Conservation (phyloP, 192 early-diverging fungal species). For the Mortierella alpina region DNA sequence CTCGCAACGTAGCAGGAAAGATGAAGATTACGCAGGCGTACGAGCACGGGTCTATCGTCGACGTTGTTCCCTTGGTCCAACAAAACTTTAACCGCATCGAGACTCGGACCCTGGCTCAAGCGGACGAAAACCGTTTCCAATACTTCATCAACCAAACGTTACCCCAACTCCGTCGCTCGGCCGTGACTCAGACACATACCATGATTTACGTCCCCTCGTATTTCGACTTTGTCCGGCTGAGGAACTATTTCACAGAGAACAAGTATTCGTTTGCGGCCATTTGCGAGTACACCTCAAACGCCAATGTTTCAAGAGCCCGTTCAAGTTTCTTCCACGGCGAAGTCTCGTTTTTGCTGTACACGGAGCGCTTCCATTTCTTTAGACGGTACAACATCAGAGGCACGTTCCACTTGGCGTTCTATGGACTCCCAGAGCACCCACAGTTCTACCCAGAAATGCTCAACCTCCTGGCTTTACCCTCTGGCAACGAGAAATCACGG, state of each 20-base stretch:
- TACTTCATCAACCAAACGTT: conserved; percentile 79
- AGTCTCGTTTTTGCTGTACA: conserved; percentile 81
- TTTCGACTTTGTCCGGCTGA: conserved; percentile 95
- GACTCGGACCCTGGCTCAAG: conserved; percentile 63
- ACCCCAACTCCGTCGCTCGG: conserved; percentile 66
- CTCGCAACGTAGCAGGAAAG: conserved; percentile 75
- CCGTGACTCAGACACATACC: conserved; percentile 69
- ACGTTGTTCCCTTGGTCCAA: conserved; percentile 82
- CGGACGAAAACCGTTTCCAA: conserved; percentile 84
- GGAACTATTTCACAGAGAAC: conserved; percentile 87
- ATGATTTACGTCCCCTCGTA: conserved; percentile 93
- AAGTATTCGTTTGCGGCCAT: conserved; percentile 81
- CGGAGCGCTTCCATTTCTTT: conserved; percentile 98
- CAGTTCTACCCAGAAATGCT: conserved; percentile 92
- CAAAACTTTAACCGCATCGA: conserved; percentile 86
- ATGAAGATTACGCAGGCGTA: conserved; percentile 72
- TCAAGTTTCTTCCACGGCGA: conserved; percentile 85
- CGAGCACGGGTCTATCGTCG: conserved; percentile 75
- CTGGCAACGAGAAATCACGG: conserved; percentile 56
- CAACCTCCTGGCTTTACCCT: conserved; percentile 73
- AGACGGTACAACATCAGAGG: conserved; percentile 87
- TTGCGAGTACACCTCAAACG: conserved; percentile 87
- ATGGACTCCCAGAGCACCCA: conserved; percentile 87
- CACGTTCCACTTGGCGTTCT: conserved; percentile 88
- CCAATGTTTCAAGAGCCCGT: conserved; percentile 83